Conservation (phyloP, 2,329 filamentous ascomycete species). For the Biscogniauxia marginata region DNA sequence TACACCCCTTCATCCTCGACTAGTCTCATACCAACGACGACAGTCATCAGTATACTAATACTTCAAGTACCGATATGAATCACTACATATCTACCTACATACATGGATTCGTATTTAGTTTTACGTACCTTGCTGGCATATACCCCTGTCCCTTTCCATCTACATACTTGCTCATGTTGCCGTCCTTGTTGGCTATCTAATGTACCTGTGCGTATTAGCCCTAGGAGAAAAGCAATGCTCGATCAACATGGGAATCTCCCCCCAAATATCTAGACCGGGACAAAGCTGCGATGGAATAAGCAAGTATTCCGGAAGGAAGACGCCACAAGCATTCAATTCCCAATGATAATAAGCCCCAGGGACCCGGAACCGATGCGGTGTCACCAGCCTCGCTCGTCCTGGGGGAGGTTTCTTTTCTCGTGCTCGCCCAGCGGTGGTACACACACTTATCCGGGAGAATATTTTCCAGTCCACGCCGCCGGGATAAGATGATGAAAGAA, state of each 20-base stretch:
- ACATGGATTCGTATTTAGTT: not conserved
- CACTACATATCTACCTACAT: not conserved
- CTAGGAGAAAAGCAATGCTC: not conserved
- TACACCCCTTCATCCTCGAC: not conserved
- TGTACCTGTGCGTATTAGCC: not conserved
- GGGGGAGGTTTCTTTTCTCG: not conserved
- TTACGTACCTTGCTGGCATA: not conserved
- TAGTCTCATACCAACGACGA: not conserved
- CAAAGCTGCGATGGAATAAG: not conserved
- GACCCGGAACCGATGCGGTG: not conserved
- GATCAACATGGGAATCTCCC: not conserved
- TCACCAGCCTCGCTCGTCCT: not conserved
- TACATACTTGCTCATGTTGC: not conserved
- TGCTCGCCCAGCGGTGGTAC: not conserved
- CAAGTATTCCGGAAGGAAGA: not conserved
- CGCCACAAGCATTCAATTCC: not conserved
- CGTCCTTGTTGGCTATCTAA: not conserved
- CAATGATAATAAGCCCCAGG: not conserved
- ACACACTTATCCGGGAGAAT: no score
- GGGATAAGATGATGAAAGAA: no score
- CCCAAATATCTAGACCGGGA: not conserved
- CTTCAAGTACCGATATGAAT: not conserved
- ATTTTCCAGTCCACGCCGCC: no score
- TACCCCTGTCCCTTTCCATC: not conserved
- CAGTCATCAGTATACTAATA: not conserved